Conservation (phyloP, 2,329 filamentous ascomycete species). For the Volutella citrinella region DNA sequence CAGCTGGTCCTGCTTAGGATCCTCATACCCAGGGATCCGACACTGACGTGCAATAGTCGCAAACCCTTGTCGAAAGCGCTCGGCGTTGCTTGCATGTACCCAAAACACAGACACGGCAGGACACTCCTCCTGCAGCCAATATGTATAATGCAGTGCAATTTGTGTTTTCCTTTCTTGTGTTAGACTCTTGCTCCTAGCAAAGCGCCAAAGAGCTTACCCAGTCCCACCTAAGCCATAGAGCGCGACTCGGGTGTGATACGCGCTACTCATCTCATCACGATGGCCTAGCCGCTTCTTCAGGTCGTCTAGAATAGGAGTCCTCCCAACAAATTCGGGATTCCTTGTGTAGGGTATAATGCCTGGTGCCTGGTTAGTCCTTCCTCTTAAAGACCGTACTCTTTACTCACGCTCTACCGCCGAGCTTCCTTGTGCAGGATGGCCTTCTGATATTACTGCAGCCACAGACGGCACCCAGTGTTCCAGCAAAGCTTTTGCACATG, state of each 20-base stretch:
- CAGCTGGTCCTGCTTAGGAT: constrained; percentile 20
- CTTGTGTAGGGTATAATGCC: constrained; percentile 13
- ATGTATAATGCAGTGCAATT: constrained; percentile 15
- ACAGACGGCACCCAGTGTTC: too few species aligned
- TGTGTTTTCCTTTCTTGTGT: constrained; percentile 12
- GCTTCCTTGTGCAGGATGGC: too few species aligned
- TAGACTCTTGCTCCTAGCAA: neutral
- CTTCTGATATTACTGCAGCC: too few species aligned
- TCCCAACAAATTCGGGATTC: constrained; percentile 13
- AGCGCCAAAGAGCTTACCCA: constrained; percentile 9
- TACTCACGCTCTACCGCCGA: too few species aligned
- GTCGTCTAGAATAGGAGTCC: constrained; percentile 4
- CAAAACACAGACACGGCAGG: constrained; percentile 28
- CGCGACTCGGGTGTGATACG: neutral
- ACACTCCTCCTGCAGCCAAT: constrained; percentile 7
- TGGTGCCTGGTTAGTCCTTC: too few species aligned
- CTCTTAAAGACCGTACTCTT: too few species aligned
- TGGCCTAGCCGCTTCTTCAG: constrained; percentile 7
- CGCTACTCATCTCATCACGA: neutral
- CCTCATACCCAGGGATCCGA: constrained; percentile 22
- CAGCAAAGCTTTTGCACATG: constrained; percentile 12
- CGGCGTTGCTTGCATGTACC: constrained; percentile 29
- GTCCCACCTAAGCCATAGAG: constrained; percentile 15
- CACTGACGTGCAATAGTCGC: constrained; percentile 27
- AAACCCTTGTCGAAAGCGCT: constrained; percentile 32